These are phyloP conservation scores for Ogataea minuta DNA, from an alignment of 805 yeast genomes.

Conservation along the genomic window DNA sequence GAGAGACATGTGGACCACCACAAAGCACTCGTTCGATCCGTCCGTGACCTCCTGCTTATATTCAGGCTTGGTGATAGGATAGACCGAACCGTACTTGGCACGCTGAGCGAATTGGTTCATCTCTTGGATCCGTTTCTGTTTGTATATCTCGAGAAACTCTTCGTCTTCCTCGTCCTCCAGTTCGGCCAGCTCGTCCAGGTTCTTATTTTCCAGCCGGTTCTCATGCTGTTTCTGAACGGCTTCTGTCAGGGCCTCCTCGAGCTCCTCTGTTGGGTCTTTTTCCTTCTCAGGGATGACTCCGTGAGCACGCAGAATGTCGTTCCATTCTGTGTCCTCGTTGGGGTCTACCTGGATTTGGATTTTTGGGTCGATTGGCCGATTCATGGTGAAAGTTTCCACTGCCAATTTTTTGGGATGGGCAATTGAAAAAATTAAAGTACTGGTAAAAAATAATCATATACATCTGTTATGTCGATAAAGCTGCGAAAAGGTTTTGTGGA, in stretches of 20 bases:
- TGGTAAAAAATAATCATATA: slow-evolving; percentile 5
- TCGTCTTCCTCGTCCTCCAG: slow-evolving; percentile 93
- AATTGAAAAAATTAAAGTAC: slow-evolving; percentile 6
- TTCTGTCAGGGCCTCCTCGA: slow-evolving; percentile 85
- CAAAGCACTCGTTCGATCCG: slow-evolving; percentile 64
- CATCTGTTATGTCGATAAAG: slow-evolving; percentile 33
- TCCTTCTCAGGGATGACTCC: slow-evolving; percentile 93
- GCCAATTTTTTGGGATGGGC: slow-evolving; percentile 5
- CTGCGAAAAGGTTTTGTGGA: slow-evolving; percentile 48
- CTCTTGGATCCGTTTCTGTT: slow-evolving; percentile 75
- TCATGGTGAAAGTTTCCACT: slow-evolving; percentile 10
- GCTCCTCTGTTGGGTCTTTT: slow-evolving; percentile 80
- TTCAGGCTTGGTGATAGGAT: slow-evolving; percentile 81
- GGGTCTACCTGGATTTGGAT: slow-evolving; percentile 89
- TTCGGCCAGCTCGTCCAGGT: slow-evolving; percentile 78
- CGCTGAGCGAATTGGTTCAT: slow-evolving; percentile 55
- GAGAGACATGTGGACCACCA: slow-evolving; percentile 74
- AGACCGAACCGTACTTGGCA: slow-evolving; percentile 69
- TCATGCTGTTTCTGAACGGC: slow-evolving; percentile 79
- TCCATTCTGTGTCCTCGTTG: slow-evolving; percentile 98
- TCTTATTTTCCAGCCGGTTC: slow-evolving; percentile 73
- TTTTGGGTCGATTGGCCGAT: slow-evolving; percentile 44
- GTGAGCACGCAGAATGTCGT: slow-evolving; percentile 84
- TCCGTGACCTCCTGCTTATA: slow-evolving; percentile 82
- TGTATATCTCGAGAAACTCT: slow-evolving; percentile 77